Evolutionary conservation across 1,284 basidiomycete species (phyloP), one percentile per base, ranked within the genome.

Genomic region (Mycena citricolor): DNA sequence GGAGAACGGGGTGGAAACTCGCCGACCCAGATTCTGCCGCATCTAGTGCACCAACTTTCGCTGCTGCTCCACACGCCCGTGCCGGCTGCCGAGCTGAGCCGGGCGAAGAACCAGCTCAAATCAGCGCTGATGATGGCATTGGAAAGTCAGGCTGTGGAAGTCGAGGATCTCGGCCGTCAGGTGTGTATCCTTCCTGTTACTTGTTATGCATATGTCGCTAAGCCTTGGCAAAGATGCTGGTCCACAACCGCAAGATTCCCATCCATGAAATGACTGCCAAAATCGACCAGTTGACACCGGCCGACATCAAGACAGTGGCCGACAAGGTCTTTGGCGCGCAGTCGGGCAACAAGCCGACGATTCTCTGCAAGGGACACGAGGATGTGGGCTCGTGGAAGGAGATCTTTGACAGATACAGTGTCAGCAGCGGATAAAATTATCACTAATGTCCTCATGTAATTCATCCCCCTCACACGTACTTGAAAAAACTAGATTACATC

Each of bases 81-180:
- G 19, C 81, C 82, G 1, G 64, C 72, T 29, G 64, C 61, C 6
- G 95, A 99, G 65, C 77, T 98, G 25, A 71, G 68, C 42, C 76
- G 95, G 39, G 95, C 95, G 28, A 94, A 94, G 74, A 98, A 98
- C 63, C 95, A 98, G 74, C 79, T 99, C 50, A 94, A 94, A 70
- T 89, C 86, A 33, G 90, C 86, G 49, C 69, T 99, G 54, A 89
- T 95, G 69, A 98, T 98, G 95, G 91, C 93, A 4, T 70, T 98
- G 32, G 95, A 99, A 71, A 94, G 90, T 59, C 73, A 91, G 28
- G 73, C 90, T 19, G 84, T 97, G 2, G 91, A 93, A 59, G 91
- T 94, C 1, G 93, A 95, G 64, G 92, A 94, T 67, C 72, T 91
- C 12, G 90, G 90, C 24, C 74, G 88, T 55, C 86, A 88, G 79